Conservation (phyloP, 2,329 filamentous ascomycete species). For the Parastagonospora nodorum region DNA sequence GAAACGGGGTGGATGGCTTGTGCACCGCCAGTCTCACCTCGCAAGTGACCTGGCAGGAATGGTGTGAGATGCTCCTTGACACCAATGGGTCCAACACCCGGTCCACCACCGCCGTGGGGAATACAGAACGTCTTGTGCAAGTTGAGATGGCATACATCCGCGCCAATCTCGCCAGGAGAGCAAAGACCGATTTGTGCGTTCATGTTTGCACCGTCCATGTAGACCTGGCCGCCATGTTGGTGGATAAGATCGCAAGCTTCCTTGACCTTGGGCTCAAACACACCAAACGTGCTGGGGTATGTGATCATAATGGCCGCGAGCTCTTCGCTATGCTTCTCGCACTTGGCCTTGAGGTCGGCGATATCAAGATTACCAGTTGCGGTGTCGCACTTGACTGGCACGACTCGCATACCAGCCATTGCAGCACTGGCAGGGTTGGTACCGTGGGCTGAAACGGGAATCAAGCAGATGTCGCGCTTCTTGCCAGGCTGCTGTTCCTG, state of each 20-base stretch:
- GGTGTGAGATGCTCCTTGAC: conserved; percentile 80
- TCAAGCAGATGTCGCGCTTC: conserved; percentile 88
- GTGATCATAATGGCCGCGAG: conserved; percentile 96
- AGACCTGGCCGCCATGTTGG: conserved; percentile 86
- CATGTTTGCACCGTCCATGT: conserved; percentile 99
- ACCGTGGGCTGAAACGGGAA: conserved; percentile 92
- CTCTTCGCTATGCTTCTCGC: conserved; percentile 82
- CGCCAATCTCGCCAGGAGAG: conserved; percentile 92
- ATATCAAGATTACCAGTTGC: conserved; percentile 90
- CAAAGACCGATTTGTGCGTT: conserved; percentile 96
- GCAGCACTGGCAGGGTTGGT: conserved; percentile 95
- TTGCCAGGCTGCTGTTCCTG: conserved; percentile 69
- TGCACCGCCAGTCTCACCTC: conserved; percentile 61
- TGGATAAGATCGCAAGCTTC: conserved; percentile 86
- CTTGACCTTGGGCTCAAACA: conserved; percentile 90
- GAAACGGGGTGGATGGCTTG: conserved; percentile 73
- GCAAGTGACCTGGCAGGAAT: conserved; percentile 75
- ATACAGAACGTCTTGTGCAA: conserved; percentile 99
- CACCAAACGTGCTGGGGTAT: conserved; percentile 92
- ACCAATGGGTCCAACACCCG: conserved; percentile 91
- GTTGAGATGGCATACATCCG: conserved; percentile 96
- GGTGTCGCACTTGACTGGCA: conserved; percentile 87
- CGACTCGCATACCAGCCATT: conserved; percentile 94
- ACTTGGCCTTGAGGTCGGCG: conserved; percentile 83
- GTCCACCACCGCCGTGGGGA: conserved; percentile 91